These are phyloP conservation scores for Blastosporella zonata DNA, from an alignment of 1,284 basidiomycete genomes.

Conservation along the genomic window DNA sequence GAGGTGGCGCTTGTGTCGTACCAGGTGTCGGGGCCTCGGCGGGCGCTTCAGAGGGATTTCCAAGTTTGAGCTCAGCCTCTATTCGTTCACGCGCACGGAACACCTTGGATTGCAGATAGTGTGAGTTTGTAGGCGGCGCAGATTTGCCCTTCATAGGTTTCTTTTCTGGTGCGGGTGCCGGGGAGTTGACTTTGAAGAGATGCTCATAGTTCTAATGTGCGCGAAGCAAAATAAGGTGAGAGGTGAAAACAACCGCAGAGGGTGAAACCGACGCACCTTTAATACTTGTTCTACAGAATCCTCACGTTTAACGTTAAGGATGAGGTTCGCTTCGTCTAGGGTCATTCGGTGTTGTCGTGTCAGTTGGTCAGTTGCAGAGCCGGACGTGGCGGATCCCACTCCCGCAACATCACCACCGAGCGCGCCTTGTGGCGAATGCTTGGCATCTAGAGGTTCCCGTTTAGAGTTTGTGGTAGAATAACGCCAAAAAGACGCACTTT, in stretches of 20 bases:
- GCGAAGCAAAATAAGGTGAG: conserved; percentile 2
- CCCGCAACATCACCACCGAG: conserved; percentile 65
- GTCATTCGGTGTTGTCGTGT: conserved; percentile 91
- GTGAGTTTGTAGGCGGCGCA: conserved; percentile 61
- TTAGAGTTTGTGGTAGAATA: neutral
- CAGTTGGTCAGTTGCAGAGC: conserved; percentile 71
- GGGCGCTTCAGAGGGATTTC: conserved; percentile 28
- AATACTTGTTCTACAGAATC: conserved; percentile 68
- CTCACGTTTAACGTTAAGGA: conserved; percentile 87
- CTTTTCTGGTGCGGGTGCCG: conserved; percentile 52
- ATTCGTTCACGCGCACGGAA: conserved; percentile 92
- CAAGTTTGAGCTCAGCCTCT: conserved; percentile 72
- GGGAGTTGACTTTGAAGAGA: conserved; percentile 86
- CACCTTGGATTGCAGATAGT: conserved; percentile 97
- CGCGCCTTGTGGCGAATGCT: conserved; percentile 63
- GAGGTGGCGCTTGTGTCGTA: conserved; percentile 12
- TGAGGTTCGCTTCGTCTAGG: conserved; percentile 91
- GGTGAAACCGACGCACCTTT: conserved; percentile 51
- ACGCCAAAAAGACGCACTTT: conserved; percentile 64
- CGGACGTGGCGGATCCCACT: conserved; percentile 70
- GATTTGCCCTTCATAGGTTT: conserved; percentile 42
- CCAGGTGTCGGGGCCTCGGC: conserved; percentile 17
- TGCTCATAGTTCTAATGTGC: conserved; percentile 81
- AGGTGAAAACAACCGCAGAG: neutral
- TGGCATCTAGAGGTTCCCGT: conserved; percentile 62